These are phyloP conservation scores for Phytophthora uliginosa DNA, from an alignment of 352 stramenopile genomes.

Conservation along the genomic window DNA sequence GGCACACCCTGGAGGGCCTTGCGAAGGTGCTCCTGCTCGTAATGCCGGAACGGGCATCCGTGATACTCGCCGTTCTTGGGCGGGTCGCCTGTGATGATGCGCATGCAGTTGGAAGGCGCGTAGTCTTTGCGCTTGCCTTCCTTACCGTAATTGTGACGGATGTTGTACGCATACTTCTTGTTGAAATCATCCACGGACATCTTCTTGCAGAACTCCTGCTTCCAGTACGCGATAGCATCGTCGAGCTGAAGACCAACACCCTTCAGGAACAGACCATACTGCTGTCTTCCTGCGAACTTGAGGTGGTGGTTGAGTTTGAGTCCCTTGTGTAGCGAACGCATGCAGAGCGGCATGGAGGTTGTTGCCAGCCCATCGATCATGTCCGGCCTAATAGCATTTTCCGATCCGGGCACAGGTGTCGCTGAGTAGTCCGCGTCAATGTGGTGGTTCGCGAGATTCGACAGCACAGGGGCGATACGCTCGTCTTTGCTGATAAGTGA, in stretches of 20 bases:
- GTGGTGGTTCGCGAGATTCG: slow-evolving; percentile 98
- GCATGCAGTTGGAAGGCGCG: slow-evolving; percentile 96
- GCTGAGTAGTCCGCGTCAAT: slow-evolving; percentile 92
- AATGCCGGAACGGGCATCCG: slow-evolving; percentile 98
- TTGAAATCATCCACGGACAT: slow-evolving; percentile 98
- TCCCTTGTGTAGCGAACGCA: slow-evolving; percentile 95
- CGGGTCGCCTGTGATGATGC: slow-evolving; percentile 98
- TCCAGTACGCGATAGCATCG: slow-evolving; percentile 97
- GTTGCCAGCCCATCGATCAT: slow-evolving; percentile 93
- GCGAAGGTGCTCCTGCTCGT: slow-evolving; percentile 94
- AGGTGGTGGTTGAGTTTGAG: slow-evolving; percentile 97
- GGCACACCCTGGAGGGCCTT: slow-evolving; percentile 85
- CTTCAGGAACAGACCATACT: slow-evolving; percentile 99
- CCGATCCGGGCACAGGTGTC: slow-evolving; percentile 44
- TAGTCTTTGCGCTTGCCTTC: slow-evolving; percentile 99
- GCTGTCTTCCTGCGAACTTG: slow-evolving; percentile 97
- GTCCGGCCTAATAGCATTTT: slow-evolving; percentile 86
- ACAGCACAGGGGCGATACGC: slow-evolving; percentile 94
- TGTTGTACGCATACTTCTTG: slow-evolving; percentile 99
- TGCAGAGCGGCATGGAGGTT: slow-evolving; percentile 98
- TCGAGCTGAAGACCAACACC: slow-evolving; percentile 97
- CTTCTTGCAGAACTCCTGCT: slow-evolving; percentile 94
- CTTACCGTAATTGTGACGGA: slow-evolving; percentile 99
- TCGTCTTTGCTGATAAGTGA: slow-evolving; percentile 94
- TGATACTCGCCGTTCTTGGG: slow-evolving; percentile 97